Evolutionary conservation across 495 filamentous ascomycete species (phyloP), one percentile per base, ranked within the genome.

Genomic region (Penicillium canescens): DNA sequence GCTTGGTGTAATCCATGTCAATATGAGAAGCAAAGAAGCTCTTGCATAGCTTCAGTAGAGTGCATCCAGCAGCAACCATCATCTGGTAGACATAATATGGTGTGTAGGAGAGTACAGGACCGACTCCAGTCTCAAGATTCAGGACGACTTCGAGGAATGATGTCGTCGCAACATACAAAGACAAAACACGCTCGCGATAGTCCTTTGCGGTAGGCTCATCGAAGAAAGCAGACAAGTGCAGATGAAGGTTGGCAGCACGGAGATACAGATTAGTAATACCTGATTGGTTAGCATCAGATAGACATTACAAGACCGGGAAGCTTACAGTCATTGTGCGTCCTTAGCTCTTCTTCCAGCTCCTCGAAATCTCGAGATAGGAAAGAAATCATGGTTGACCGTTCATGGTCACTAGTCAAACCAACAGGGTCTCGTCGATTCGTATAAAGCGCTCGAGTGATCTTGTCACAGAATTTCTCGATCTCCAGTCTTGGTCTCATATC

Each of bases 11-110:
- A 9, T 87, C 81, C 65, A 86, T 82, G 54, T 92, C 86, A 50
- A 95, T 84, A 42, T 68, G 85, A 72, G 66, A 77, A 62, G 57
- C 86, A 74, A 76, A 96, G 86, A 81, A 94, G 49, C 88, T 92
- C 62, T 90, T 88, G 65, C 92, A 79, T 26, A 97, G 78, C 67
- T 96, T 96, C 46, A 95, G 75, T 35, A 97, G 70, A 4, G 89
- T 86, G 62, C 93, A 95, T 13, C 89, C 90, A 1, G 85, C 89
- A 35, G 91, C 92, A 35, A 95, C 86, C 61, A 95, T 85, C 87
- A 96, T 96, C 70, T 96, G 92, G 59, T 92, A 86, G 48, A 96
- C 80, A 66, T 96, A 96, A 64, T 93, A 92, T 37, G 89, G 89
- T 14, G 86, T 82, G 62, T 88, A 91, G 16, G 78, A 77, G 11